Evolutionary conservation across 768 basidiomycete genomes (phyloP), one percentile per base, ranked within the genome.

Genomic region (Termitomyces heimii): DNA sequence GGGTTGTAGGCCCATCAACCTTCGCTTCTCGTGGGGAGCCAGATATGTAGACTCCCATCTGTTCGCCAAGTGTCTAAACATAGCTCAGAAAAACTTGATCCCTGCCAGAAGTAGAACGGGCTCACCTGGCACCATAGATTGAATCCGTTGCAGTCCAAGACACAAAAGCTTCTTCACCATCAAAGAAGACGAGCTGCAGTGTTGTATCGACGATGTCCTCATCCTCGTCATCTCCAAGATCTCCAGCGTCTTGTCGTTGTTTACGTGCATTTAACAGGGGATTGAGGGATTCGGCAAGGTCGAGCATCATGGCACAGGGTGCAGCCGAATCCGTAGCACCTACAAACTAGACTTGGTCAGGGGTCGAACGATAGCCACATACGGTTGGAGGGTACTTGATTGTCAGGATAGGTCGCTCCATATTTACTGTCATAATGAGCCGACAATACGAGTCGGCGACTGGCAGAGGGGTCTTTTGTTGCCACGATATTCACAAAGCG

Each of bases 301-400:
- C 94, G 29, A 98, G 82, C 76, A 99, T 81, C 73, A 98, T 86
- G 4, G 94, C 93, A 62, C 95, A 98, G 2, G 97, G 86, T 34
- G 92, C 94, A 6, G 95, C 97, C 0, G 94, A 97, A 68, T 99
- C 97, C 10, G 94, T 98, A 9, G 97, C 97, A 34, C 97, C 97
- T 65, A 99, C 76, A 68, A 99, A 99, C 92, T 98, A 72, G 22
- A 43, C n/a, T 50, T 51, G 37, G 56, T 35, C 32, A 39, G 52
- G 52, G 10, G 26, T 35, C 16, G 1, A 7, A n/a, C 22, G 12
- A 24, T 37, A 22, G 8, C 26, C 8, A 53, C 12, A n/a, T 18
- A 34, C 9, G 13, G 14, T 16, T 46, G 22, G 34, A 34, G 52
- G 77, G 57, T 65, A 91, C 94, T 76, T 92, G 87, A 66, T 92